These are phyloP conservation scores for Colletotrichum kahawae DNA, from an alignment of 2,329 filamentous ascomycete genomes.

Conservation along the genomic window DNA sequence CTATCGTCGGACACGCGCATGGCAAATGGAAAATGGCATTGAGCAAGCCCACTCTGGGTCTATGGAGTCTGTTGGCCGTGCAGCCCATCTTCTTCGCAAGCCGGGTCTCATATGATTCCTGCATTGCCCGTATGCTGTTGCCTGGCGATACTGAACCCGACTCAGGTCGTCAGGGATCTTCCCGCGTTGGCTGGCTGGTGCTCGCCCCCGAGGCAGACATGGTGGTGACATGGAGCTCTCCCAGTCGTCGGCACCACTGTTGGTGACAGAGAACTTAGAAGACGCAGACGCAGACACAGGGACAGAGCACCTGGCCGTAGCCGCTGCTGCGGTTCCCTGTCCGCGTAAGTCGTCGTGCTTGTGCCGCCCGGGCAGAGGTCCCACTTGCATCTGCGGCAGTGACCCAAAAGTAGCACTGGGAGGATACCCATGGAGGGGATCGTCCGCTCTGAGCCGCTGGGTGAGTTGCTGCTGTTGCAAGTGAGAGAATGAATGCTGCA, in stretches of 20 bases:
- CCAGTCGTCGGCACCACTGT: not conserved
- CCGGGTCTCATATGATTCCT: constrained; percentile 15
- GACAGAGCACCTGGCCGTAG: not conserved
- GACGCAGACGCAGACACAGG: not conserved
- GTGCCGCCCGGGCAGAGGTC: not conserved
- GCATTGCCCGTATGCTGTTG: constrained; percentile 2
- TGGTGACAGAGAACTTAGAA: not conserved
- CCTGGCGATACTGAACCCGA: constrained; percentile 1
- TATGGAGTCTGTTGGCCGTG: not conserved
- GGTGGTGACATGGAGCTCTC: not conserved
- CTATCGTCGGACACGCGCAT: not conserved
- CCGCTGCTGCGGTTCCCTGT: constrained; percentile 13
- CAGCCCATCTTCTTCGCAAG: not conserved
- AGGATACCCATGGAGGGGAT: not conserved
- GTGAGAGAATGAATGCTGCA: not conserved
- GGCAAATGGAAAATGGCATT: not conserved
- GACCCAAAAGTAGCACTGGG: not conserved
- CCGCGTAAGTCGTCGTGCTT: not conserved
- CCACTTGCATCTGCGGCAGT: not conserved
- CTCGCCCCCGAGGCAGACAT: not conserved
- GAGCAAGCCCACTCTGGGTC: not conserved
- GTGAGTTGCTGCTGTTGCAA: not conserved
- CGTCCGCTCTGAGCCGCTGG: not conserved
- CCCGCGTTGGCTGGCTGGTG: not conserved
- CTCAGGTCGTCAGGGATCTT: constrained; percentile 1